A percentile compares a stretch with the other conserved stretches of the same genome.
These are phyloP conservation scores for Pleomassaria siparia DNA, from an alignment of 2,329 filamentous ascomycete genomes.

Conservation along the genomic window DNA sequence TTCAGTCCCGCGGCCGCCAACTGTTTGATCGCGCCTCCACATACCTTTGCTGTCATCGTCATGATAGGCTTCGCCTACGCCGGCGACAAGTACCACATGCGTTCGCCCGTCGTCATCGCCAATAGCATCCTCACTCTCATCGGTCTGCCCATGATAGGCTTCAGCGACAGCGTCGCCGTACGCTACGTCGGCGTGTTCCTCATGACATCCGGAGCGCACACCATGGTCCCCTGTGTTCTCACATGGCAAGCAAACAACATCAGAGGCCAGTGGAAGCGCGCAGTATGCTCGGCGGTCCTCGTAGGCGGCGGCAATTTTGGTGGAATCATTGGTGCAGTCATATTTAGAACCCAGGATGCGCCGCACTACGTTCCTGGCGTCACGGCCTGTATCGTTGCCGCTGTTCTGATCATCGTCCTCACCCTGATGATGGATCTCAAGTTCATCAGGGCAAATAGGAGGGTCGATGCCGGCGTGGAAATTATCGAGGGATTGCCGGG, in stretches of 20 bases:
- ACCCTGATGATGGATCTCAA: no score
- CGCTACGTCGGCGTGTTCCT: slow-evolving; percentile 32
- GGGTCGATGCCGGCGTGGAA: no score
- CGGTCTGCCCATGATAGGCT: slow-evolving; percentile 30
- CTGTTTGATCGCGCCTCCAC: slow-evolving; percentile 30
- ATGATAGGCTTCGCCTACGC: slow-evolving; percentile 28
- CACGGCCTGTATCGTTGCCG: slow-evolving; percentile 25
- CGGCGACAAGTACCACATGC: slow-evolving; percentile 26
- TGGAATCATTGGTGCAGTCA: slow-evolving; percentile 24
- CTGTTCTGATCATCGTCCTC: no score
- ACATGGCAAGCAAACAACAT: slow-evolving; percentile 26
- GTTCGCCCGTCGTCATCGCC: slow-evolving; percentile 24
- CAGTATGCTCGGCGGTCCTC: slow-evolving; percentile 22
- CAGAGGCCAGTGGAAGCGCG: slow-evolving; percentile 20
- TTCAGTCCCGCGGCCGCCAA: slow-evolving; percentile 27
- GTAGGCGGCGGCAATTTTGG: slow-evolving; percentile 31
- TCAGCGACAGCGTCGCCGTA: slow-evolving; percentile 19
- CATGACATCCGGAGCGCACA: slow-evolving; percentile 22
- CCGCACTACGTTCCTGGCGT: slow-evolving; percentile 25
- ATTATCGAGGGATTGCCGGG: no score
- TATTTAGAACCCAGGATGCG: slow-evolving; percentile 23
- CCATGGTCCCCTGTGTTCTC: slow-evolving; percentile 23
- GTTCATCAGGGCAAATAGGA: no score
- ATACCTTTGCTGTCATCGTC: slow-evolving; percentile 21
- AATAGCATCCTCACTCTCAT: slow-evolving; percentile 22